Evolutionary conservation across 768 basidiomycete species (phyloP).

Genomic region (Tylopilus sp.): DNA sequence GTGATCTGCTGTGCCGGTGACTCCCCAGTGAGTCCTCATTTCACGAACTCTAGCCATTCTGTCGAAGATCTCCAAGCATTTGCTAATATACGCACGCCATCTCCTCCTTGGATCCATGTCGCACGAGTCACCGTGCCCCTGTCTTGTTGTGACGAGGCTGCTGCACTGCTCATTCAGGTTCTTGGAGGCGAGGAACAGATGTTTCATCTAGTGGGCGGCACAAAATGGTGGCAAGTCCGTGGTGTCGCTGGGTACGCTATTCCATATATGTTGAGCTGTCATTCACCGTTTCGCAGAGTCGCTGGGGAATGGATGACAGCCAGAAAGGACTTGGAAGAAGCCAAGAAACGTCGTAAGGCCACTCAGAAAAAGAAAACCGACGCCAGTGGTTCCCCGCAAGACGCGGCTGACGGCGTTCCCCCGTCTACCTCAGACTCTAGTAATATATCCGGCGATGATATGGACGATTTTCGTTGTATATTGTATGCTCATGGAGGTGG

Average conservation of each 20-base stretch:
- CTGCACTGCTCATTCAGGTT: constrained; percentile 65
- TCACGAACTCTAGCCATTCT: constrained; percentile 53
- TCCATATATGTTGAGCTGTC: constrained; percentile 11
- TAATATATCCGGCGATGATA: constrained; percentile 58
- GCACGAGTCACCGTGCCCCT: constrained; percentile 71
- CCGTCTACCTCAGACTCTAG: constrained; percentile 29
- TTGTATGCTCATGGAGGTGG: constrained; percentile 80
- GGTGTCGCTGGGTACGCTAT: constrained; percentile 66
- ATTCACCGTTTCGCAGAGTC: constrained; percentile 44
- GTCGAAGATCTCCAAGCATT: constrained; percentile 81
- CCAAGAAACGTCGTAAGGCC: constrained; percentile 54
- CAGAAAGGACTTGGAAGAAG: constrained; percentile 78
- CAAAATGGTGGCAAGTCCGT: constrained; percentile 98
- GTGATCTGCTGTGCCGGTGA: constrained; percentile 15
- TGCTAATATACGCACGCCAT: constrained; percentile 76
- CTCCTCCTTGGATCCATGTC: constrained; percentile 81
- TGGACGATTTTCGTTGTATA: constrained; percentile 84
- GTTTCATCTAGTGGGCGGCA: constrained; percentile 75
- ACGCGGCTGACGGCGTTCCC: constrained; percentile 12
- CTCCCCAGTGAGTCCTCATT: neutral
- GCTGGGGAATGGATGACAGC: constrained; percentile 87
- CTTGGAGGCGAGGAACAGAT: constrained; percentile 81
- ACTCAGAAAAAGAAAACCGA: constrained; percentile 33
- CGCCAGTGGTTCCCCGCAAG: constrained; percentile 7
- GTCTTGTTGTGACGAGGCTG: constrained; percentile 71